Percentiles rank a stretch among this genome's conserved stretches.
These are phyloP conservation scores for Alternaria consortialis DNA, from an alignment of 2,329 filamentous ascomycete genomes.

Conservation along the genomic window DNA sequence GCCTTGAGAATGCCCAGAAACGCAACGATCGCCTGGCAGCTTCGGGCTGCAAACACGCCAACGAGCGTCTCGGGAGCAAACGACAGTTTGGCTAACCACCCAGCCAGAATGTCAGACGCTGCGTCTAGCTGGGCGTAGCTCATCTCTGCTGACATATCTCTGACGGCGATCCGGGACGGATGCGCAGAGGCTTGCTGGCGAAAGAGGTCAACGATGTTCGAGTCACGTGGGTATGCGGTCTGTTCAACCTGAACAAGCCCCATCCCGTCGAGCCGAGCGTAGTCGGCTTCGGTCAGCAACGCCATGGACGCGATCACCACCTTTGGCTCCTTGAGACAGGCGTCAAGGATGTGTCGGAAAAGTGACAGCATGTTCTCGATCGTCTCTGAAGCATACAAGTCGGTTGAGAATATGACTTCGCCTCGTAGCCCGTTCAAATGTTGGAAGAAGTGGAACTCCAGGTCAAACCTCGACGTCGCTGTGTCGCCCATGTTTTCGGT, in stretches of 20 bases:
- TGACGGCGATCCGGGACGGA: constrained; percentile 15
- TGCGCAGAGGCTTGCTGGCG: constrained; percentile 3
- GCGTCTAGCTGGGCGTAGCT: constrained; percentile 20
- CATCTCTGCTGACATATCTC: constrained; percentile 13
- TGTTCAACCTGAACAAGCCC: no score
- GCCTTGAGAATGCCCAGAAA: constrained; percentile 55
- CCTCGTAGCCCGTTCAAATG: neutral
- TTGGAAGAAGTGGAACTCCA: constrained; percentile 9
- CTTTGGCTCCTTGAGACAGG: neutral
- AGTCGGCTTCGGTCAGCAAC: no score
- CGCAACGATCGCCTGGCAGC: constrained; percentile 37
- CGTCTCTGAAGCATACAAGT: constrained; percentile 11
- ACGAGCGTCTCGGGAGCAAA: constrained; percentile 19
- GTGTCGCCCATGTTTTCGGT: neutral
- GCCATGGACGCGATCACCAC: no score
- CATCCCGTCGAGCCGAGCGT: no score
- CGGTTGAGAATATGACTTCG: neutral
- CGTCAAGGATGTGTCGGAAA: constrained; percentile 8
- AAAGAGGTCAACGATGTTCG: constrained; percentile 17
- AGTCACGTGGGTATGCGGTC: no score
- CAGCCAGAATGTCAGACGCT: constrained; percentile 10
- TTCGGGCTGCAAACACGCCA: constrained; percentile 26
- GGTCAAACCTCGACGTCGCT: neutral
- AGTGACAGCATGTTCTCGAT: constrained; percentile 12
- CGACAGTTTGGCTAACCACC: neutral